Evolutionary conservation across 129 eudicot genomes (phyloP).

Genomic region (Escallonia rubra): DNA sequence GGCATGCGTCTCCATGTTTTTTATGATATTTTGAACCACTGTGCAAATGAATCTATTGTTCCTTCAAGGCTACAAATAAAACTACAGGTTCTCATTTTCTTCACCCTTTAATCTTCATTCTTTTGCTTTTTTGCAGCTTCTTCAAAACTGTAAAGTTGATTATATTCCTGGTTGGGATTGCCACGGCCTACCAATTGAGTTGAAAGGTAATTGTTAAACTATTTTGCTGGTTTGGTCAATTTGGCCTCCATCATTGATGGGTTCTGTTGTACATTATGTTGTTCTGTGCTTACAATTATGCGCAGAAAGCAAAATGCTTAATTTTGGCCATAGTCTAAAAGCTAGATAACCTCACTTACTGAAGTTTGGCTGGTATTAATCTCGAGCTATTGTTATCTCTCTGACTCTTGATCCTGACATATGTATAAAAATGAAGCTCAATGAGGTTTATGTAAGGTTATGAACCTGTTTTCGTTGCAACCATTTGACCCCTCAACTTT

Average conservation of each 20-base stretch:
- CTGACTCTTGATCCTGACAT: no score
- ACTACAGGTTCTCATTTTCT: background rate
- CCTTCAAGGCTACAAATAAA: background rate
- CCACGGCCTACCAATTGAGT: conserved; percentile 96
- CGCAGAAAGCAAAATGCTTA: background rate
- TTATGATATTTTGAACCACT: background rate
- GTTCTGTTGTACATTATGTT: background rate
- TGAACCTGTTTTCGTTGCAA: no score
- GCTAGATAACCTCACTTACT: no score
- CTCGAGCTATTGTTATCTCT: no score
- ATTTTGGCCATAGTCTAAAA: background rate
- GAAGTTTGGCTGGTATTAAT: no score
- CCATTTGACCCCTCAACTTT: no score
- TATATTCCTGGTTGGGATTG: conserved; percentile 99
- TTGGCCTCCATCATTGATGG: background rate
- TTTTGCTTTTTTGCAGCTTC: conserved; percentile 63
- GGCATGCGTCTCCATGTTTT: background rate
- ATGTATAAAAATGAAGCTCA: no score
- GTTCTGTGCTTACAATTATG: background rate
- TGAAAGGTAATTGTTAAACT: conserved; percentile 66
- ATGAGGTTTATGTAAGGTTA: no score
- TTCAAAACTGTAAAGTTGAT: conserved; percentile 72
- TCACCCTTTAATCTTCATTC: background rate
- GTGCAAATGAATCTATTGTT: background rate
- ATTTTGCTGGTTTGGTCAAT: conserved; percentile 2